These are phyloP conservation scores for Neofusicoccum laricinum DNA, from an alignment of 2,329 filamentous ascomycete genomes.

Conservation along the genomic window DNA sequence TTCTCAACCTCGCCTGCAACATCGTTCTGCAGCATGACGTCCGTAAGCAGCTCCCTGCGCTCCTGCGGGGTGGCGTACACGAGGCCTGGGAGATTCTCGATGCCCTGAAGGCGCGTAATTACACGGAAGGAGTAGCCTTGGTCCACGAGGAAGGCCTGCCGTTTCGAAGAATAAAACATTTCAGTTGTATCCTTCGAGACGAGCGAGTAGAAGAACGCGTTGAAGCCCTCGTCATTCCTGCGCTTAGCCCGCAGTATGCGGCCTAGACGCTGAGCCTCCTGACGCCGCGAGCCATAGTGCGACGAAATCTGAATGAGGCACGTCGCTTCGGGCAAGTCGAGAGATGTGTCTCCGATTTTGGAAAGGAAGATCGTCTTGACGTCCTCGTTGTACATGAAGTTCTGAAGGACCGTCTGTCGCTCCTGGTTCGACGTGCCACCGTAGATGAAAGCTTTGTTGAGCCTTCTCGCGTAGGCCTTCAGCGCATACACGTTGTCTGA, in stretches of 20 bases:
- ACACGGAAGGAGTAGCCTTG: constrained; percentile 99
- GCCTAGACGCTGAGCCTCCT: constrained; percentile 90
- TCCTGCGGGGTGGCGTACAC: constrained; percentile 77
- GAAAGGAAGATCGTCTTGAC: constrained; percentile 94
- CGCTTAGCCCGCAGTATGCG: constrained; percentile 93
- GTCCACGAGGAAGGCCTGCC: constrained; percentile 94
- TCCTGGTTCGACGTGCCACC: constrained; percentile 84
- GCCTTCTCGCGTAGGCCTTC: constrained; percentile 76
- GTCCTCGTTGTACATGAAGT: constrained; percentile 88
- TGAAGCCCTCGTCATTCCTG: constrained; percentile 96
- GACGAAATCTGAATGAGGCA: constrained; percentile 97
- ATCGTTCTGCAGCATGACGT: constrained; percentile 82
- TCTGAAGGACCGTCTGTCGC: constrained; percentile 81
- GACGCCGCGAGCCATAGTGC: constrained; percentile 93
- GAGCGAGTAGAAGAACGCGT: constrained; percentile 97
- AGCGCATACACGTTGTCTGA: constrained; percentile 96
- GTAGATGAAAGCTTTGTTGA: constrained; percentile 87
- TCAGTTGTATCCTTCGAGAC: constrained; percentile 97
- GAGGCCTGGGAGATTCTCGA: constrained; percentile 77
- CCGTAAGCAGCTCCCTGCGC: constrained; percentile 79
- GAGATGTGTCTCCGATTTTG: constrained; percentile 97
- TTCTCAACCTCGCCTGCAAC: constrained; percentile 66
- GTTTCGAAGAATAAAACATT: constrained; percentile 96
- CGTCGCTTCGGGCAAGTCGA: constrained; percentile 93
- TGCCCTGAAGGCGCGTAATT: constrained; percentile 90